Evolutionary conservation across 1,284 basidiomycete species (phyloP), one percentile per base, ranked within the genome.

Genomic region (Ustilago tritici): DNA sequence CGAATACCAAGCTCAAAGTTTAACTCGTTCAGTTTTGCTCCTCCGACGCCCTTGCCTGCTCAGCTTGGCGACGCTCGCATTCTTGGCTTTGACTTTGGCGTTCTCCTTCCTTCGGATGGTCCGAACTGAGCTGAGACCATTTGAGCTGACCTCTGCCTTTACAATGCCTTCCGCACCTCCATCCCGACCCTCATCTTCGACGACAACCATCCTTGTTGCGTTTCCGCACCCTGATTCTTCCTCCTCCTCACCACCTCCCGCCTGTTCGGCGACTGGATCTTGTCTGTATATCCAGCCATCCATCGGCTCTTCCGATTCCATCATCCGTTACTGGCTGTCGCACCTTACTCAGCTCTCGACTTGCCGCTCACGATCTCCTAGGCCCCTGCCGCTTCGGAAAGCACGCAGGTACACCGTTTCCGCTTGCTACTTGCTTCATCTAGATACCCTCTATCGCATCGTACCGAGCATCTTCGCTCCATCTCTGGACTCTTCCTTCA

Each of bases 231-330:
- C 46, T 55, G 47, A 17, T 34, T 12, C 31, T 31, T 41, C 23
- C 58, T 19, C 41, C 11, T n/a, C 52, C 38, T 36, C 36, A 23
- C 19, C 11, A 28, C 23, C 53, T 8, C 17, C 57, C 52, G 35
- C 57, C 23, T 34, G 15, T 7, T 11, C 36, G 54, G 54, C 55
- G 17, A 58, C 68, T 65, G 68, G 32, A 57, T 36, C 49, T 56
- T 61, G 58, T 61, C 62, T 61, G 35, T 47, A 38, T 23, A 53
- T 61, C 40, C 62, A 58, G 58, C 47, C 50, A 8, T 35, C 50
- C 47, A 53, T 52, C 54, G 58, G 56, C 35, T 36, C 5, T 17
- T n/a, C 43, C 35, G 53, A 57, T 15, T 23, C 47, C 49, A n/a
- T 31, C 34, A 9, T 31, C 19, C 32, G 19, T 53, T 43, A 32